Conservation (phyloP, 192 early-diverging fungal genomes). For the Backusella westeae region DNA sequence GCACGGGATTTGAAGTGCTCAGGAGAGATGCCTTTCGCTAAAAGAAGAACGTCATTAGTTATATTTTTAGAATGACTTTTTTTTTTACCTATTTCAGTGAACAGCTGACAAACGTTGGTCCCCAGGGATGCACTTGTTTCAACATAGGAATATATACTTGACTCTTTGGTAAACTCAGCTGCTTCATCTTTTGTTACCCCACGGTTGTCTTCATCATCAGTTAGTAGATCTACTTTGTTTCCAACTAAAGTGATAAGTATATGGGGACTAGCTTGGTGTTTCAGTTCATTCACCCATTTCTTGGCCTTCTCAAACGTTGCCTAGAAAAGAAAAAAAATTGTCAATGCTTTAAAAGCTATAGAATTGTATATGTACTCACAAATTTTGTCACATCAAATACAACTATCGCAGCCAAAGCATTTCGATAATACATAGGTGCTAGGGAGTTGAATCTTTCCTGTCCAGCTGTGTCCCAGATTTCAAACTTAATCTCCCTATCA, state of each 20-base stretch:
- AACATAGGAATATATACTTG: constrained; percentile 74
- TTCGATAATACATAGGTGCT: constrained; percentile 96
- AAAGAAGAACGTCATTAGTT: not conserved
- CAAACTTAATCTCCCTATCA: constrained; percentile 79
- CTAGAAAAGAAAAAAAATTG: not conserved
- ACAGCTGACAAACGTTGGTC: constrained; percentile 83
- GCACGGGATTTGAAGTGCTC: not conserved
- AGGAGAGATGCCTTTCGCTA: not conserved
- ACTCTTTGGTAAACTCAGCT: constrained; percentile 49
- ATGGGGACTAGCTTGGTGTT: constrained; percentile 93
- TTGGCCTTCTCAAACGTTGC: constrained; percentile 81
- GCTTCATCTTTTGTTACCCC: constrained; percentile 45
- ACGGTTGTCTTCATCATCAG: constrained; percentile 16
- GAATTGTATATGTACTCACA: constrained; percentile 35
- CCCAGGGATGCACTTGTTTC: constrained; percentile 91
- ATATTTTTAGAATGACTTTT: not conserved
- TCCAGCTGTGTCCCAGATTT: constrained; percentile 94
- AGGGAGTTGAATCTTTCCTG: constrained; percentile 94
- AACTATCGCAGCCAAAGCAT: constrained; percentile 95
- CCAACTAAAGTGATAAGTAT: constrained; percentile 96
- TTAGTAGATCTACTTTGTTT: constrained; percentile 87
- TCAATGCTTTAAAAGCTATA: not conserved
- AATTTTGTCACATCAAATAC: constrained; percentile 93
- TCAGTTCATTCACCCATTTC: constrained; percentile 95
- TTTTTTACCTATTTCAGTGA: constrained; percentile 75